phyloP scores from a whole-genome alignment of 2,329 filamentous ascomycete genomes.

The Escovopsis sp. region DNA sequence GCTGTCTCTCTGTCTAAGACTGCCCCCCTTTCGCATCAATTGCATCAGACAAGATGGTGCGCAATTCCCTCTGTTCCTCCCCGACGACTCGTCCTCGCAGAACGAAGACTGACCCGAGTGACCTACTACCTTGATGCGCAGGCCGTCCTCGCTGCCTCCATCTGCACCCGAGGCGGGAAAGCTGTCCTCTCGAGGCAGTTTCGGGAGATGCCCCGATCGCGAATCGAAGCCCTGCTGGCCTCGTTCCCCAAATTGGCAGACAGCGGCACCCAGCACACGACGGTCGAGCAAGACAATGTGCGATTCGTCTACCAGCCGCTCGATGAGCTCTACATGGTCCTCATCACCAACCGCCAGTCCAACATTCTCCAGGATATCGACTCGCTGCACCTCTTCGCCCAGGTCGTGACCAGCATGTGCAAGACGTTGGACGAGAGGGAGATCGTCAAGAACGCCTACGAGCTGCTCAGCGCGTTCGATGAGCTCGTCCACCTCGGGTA shows the following conservation, averaged over 20 bases:
- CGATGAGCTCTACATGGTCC: slow-evolving; percentile 98
- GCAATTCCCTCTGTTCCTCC: slow-evolving; percentile 5
- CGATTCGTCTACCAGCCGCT: slow-evolving; percentile 98
- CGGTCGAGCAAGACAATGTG: slow-evolving; percentile 97
- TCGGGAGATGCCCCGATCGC: slow-evolving; percentile 89
- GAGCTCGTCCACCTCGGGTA: slow-evolving; percentile 94
- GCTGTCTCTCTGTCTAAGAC: too few relatives aligned
- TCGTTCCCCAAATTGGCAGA: slow-evolving; percentile 97
- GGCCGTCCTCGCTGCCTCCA: slow-evolving; percentile 97
- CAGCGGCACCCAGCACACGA: slow-evolving; percentile 92
- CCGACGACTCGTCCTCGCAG: neutral
- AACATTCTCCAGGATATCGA: slow-evolving; percentile 99
- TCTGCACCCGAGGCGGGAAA: slow-evolving; percentile 97
- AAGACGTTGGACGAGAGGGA: slow-evolving; percentile 91
- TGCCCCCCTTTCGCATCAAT: too few relatives aligned
- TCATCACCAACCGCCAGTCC: slow-evolving; percentile 98
- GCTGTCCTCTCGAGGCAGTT: slow-evolving; percentile 96
- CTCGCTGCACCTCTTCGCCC: slow-evolving; percentile 91
- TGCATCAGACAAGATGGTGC: slow-evolving; percentile 24
- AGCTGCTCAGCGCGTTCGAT: slow-evolving; percentile 90
- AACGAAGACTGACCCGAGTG: slow-evolving; percentile 10
- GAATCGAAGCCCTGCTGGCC: slow-evolving; percentile 90
- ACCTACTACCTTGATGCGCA: too few relatives aligned
- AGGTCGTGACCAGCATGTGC: slow-evolving; percentile 93
- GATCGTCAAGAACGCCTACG: slow-evolving; percentile 87